A percentile compares a stretch with the other conserved stretches of the same genome.
phyloP scores from a whole-genome alignment of 73 alveolate genomes.

The Paramecium bursaria region DNA sequence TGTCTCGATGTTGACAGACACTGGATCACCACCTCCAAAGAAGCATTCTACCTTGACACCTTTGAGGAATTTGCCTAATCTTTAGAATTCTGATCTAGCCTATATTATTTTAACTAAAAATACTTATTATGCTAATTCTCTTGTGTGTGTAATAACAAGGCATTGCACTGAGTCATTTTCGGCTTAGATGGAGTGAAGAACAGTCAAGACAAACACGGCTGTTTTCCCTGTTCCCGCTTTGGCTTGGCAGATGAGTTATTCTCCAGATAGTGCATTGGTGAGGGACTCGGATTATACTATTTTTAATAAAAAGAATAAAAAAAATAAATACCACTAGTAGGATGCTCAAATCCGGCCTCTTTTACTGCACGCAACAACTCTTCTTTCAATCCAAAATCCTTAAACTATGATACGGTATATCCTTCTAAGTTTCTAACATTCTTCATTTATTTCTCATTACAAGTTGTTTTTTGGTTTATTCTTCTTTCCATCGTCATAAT shows the following conservation, averaged over 20 bases:
- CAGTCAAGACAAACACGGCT: conserved; percentile 99
- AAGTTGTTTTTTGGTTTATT: neutral
- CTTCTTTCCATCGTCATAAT: conserved; percentile 16
- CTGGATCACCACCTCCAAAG: conserved; percentile 96
- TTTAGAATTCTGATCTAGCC: conserved; percentile 92
- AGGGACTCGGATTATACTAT: conserved; percentile 64
- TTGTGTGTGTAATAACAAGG: conserved; percentile 97
- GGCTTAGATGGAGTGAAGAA: conserved; percentile 92
- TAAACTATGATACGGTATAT: conserved; percentile 58
- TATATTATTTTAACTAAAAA: neutral
- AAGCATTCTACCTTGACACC: conserved; percentile 91
- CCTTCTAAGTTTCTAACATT: conserved; percentile 41
- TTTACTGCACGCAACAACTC: conserved; percentile 68
- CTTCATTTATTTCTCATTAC: conserved; percentile 10
- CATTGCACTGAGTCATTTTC: conserved; percentile 97
- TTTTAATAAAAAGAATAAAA: neutral
- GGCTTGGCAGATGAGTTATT: conserved; percentile 84
- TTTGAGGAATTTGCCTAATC: conserved; percentile 90
- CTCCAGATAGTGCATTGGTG: conserved; percentile 64
- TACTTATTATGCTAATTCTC: conserved; percentile 99
- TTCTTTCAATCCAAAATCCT: conserved; percentile 64
- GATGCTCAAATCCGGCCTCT: conserved; percentile 72
- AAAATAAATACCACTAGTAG: conserved; percentile 59
- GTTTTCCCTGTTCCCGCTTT: conserved; percentile 99
- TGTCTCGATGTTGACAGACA: conserved; percentile 85